Evolutionary conservation across 2,329 filamentous ascomycete genomes (phyloP), one percentile per base, ranked within the genome.

Genomic region (Tolypocladium capitatum): DNA sequence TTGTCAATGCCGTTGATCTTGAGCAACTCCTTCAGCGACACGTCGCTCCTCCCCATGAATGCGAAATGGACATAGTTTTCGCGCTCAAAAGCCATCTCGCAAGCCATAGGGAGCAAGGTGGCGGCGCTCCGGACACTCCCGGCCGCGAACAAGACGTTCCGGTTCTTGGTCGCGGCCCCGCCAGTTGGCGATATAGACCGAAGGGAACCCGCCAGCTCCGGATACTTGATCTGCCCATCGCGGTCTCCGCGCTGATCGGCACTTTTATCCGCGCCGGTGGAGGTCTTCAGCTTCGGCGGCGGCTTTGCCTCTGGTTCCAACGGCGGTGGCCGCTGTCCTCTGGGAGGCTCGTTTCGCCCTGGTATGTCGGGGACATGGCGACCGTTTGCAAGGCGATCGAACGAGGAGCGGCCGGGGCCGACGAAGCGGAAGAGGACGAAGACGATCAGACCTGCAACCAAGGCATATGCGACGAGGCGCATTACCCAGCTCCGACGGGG

Each of bases 1-100:
- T 78, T 70, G 43, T 80, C 75, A n/a, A 95, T 75, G 31, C 88
- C 87, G 62, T 96, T 96, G 50, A 95, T 72, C 46, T 79, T 71
- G 55, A 83, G 73, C 31, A 97, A 70, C 32, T 85, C 78, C 14
- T 81, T 73, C 45, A 94, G 64, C 0, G 77, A 68, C 45, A 95
- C 75, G 13, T 82, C 76, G 50, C 81, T 83, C 50, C 83, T 75
- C 45, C 89, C 84, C 67, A 94, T 75, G 4, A 97, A 66, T 0
- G 79, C 83, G 60, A 94, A 83, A 62, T 97, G 91, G 9, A 96
- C 88, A 52, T 80, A 75, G 58, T 80, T 94, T 49, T 76, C 72
- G 48, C 76, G 73, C 63, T 81, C 75, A 21, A 64, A 63, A 7
- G 81, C 82, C 90, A 96, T 96, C 56, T 86, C 78, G 63, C 92